Evolutionary conservation across 495 filamentous ascomycete species (phyloP).

Genomic region (Lichina pygmaea): DNA sequence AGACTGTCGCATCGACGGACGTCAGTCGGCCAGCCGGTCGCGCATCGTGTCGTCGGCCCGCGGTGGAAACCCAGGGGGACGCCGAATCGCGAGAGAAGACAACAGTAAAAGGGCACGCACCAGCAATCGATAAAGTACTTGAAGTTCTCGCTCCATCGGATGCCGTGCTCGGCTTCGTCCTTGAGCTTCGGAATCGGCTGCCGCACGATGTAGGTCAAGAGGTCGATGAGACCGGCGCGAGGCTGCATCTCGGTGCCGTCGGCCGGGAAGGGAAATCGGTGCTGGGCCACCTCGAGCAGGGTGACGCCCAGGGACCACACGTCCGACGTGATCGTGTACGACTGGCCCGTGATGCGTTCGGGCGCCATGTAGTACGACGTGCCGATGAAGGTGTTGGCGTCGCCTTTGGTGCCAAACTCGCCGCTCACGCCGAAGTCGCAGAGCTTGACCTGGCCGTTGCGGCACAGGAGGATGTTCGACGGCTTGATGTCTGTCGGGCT

Average conservation of each 20-base stretch:
- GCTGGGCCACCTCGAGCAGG: constrained; percentile 86
- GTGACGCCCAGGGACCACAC: constrained; percentile 96
- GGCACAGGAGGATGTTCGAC: constrained; percentile 83
- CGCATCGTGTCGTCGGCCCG: not conserved
- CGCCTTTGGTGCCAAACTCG: constrained; percentile 93
- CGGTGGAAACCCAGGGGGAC: constrained; percentile 1
- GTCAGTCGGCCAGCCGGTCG: not conserved
- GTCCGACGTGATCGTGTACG: constrained; percentile 93
- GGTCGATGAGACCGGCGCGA: constrained; percentile 71
- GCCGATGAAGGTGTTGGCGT: constrained; percentile 96
- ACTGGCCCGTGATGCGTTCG: constrained; percentile 88
- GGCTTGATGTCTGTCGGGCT: constrained; percentile 66
- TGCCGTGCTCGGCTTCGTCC: constrained; percentile 58
- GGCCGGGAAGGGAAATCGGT: constrained; percentile 91
- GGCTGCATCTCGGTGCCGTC: constrained; percentile 50
- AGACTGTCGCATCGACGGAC: constrained; percentile 13
- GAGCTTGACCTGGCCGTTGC: constrained; percentile 80
- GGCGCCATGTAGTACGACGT: constrained; percentile 99
- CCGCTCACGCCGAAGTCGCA: constrained; percentile 96
- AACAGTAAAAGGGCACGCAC: constrained; percentile 27
- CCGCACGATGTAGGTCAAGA: constrained; percentile 88
- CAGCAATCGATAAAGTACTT: constrained; percentile 99
- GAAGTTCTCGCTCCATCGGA: constrained; percentile 85
- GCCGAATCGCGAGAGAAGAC: not conserved
- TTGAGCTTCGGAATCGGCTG: constrained; percentile 91